phyloP scores from a whole-genome alignment of 805 yeast genomes.

The Hanseniaspora guilliermondii region DNA sequence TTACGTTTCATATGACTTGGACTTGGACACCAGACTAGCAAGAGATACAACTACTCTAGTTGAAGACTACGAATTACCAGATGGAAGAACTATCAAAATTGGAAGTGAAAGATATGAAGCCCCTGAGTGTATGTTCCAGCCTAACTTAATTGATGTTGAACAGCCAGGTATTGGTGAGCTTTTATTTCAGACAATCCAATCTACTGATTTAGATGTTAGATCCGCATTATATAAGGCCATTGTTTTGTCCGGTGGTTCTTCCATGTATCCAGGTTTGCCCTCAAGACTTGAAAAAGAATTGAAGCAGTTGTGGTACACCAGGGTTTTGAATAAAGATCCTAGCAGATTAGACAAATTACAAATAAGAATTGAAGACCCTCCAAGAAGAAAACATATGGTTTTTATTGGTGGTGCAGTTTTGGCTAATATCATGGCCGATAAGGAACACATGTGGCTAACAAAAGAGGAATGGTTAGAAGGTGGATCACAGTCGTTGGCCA shows the following conservation, averaged over 20 bases:
- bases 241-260: slow-evolving; percentile 93
- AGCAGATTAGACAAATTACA: slow-evolving; percentile 79
- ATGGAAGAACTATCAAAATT: slow-evolving; percentile 84
- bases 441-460: slow-evolving; percentile 95
- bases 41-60: slow-evolving; percentile 92
- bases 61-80: slow-evolving; percentile 86
- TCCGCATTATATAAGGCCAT: slow-evolving; percentile 79
- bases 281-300: slow-evolving; percentile 89
- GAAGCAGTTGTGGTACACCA: slow-evolving; percentile 89
- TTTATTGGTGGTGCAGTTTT: slow-evolving; percentile 97
- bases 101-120: slow-evolving; percentile 96
- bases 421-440: slow-evolving; percentile 96
- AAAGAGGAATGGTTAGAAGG: slow-evolving; percentile 97
- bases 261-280: slow-evolving; percentile 98
- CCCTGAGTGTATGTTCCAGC: slow-evolving; percentile 93
- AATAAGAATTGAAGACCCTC: slow-evolving; percentile 95
- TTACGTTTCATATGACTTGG: slow-evolving; percentile 88
- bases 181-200: slow-evolving; percentile 80
- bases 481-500: slow-evolving; percentile 71
- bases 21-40: slow-evolving; percentile 73
- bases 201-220: slow-evolving; percentile 90
- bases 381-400: slow-evolving; percentile 97
- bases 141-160: slow-evolving; percentile 85
- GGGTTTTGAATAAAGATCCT: slow-evolving; percentile 78
- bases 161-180: slow-evolving; percentile 95